Evolutionary conservation across 1,284 basidiomycete species (phyloP).

Genomic region (Trichosporon ovoides): DNA sequence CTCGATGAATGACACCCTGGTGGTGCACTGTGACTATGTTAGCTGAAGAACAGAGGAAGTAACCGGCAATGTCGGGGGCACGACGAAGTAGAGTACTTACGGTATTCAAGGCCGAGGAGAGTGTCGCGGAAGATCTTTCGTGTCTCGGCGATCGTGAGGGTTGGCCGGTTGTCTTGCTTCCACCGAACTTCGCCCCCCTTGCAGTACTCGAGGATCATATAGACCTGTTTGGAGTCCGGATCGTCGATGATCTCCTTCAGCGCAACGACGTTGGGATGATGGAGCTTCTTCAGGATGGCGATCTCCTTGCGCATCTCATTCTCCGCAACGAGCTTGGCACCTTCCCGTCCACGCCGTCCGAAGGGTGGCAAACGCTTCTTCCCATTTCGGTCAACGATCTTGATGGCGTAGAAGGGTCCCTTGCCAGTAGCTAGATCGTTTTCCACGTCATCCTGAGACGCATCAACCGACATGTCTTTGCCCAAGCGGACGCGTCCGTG

Average conservation of each 20-base stretch:
- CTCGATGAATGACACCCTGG: slow-evolving; percentile 97
- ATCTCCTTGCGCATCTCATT: slow-evolving; percentile 69
- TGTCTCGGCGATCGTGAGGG: slow-evolving; percentile 74
- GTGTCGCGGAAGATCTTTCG: slow-evolving; percentile 85
- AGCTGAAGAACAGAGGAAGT: slow-evolving; percentile 37
- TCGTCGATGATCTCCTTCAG: slow-evolving; percentile 96
- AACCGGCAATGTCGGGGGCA: too few species aligned
- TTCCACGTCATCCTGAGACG: slow-evolving; percentile 18
- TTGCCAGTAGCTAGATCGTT: slow-evolving; percentile 16
- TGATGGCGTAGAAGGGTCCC: slow-evolving; percentile 55
- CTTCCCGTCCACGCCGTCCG: slow-evolving; percentile 46
- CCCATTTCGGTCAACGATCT: slow-evolving; percentile 65
- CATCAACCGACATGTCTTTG: slow-evolving; percentile 53
- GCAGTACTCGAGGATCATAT: slow-evolving; percentile 96
- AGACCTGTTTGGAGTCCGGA: slow-evolving; percentile 79
- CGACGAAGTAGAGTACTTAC: not conserved
- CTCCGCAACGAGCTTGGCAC: slow-evolving; percentile 52
- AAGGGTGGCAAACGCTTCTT: slow-evolving; percentile 51
- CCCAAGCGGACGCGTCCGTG: slow-evolving; percentile 75
- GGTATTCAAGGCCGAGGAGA: slow-evolving; percentile 85
- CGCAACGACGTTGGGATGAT: slow-evolving; percentile 85
- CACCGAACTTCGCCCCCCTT: slow-evolving; percentile 91
- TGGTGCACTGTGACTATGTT: slow-evolving; percentile 61
- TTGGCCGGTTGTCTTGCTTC: slow-evolving; percentile 64
- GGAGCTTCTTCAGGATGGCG: slow-evolving; percentile 95